phyloP scores from a whole-genome alignment of 495 filamentous ascomycete species.

The Venustampulla echinocandica region DNA sequence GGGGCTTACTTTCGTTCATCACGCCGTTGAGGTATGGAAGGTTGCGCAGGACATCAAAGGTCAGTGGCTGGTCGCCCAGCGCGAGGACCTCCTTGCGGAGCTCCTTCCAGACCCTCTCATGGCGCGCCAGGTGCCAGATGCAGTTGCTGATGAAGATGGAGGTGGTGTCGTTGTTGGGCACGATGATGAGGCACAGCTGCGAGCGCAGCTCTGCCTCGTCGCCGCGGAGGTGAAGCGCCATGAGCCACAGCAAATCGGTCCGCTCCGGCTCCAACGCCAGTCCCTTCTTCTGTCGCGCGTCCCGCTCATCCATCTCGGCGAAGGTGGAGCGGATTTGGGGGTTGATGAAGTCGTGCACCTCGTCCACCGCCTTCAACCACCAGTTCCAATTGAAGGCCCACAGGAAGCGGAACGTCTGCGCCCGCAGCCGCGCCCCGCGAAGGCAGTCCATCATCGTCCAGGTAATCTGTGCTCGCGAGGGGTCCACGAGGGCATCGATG shows the following conservation, averaged over 20 bases:
- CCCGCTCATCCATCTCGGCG: neutral
- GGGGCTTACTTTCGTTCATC: neutral
- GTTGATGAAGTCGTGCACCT: neutral
- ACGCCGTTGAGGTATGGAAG: neutral
- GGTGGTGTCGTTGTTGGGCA: neutral
- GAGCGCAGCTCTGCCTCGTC: neutral
- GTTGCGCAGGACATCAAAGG: neutral
- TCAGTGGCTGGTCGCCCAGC: neutral
- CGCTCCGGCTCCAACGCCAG: neutral
- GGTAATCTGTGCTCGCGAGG: neutral
- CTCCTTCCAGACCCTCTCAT: neutral
- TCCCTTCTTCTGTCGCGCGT: neutral
- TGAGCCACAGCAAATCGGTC: neutral
- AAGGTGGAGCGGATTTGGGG: neutral
- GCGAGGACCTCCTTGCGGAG: neutral
- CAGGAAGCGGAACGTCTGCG: no score
- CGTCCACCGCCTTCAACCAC: neutral
- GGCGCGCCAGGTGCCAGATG: neutral
- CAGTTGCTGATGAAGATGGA: neutral
- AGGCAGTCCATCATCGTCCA: no score
- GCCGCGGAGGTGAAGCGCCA: neutral
- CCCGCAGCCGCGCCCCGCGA: no score
- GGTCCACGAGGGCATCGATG: slow-evolving; percentile 8
- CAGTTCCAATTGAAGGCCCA: neutral
- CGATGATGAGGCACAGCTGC: neutral